phyloP scores from a whole-genome alignment of 1,284 basidiomycete genomes.

The Cryptococcus jaspeensis region DNA sequence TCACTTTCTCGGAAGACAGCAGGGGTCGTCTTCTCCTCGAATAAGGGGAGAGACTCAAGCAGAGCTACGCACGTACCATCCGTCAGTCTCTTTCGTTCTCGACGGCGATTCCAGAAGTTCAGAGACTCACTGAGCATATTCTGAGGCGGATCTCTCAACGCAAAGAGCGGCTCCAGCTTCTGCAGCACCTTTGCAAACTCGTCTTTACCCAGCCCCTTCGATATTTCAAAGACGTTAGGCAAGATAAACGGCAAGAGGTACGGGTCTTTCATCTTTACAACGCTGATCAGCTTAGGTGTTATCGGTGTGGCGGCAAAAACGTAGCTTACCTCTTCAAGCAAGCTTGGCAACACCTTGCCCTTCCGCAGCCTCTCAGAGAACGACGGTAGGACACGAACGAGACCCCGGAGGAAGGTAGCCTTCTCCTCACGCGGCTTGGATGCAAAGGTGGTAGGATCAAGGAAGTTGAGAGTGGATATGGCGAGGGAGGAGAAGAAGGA shows the following conservation, averaged over 20 bases:
- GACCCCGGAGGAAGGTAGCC: constrained; percentile 90
- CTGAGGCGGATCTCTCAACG: constrained; percentile 91
- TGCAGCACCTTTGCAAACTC: constrained; percentile 83
- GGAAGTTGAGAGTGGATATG: constrained; percentile 93
- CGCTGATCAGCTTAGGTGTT: constrained; percentile 5
- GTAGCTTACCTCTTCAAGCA: constrained; percentile 79
- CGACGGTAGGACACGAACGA: constrained; percentile 74
- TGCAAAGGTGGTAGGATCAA: constrained; percentile 93
- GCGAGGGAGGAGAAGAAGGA: constrained; percentile 95
- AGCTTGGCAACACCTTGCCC: constrained; percentile 88
- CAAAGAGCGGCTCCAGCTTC: constrained; percentile 85
- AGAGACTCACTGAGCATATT: constrained; percentile 71
- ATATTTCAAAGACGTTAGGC: constrained; percentile 96
- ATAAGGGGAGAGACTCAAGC: constrained; percentile 80
- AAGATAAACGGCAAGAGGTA: constrained; percentile 90
- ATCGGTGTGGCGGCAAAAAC: neutral
- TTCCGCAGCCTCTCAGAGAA: constrained; percentile 85
- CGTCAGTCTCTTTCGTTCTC: neutral
- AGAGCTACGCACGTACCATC: constrained; percentile 54
- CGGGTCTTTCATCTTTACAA: constrained; percentile 82
- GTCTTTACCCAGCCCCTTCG: constrained; percentile 68
- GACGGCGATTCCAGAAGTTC: neutral
- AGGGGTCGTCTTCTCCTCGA: constrained; percentile 88
- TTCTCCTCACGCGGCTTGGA: constrained; percentile 93
- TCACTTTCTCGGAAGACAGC: constrained; percentile 80